phyloP scores from a whole-genome alignment of 2,329 filamentous ascomycete species.

The Aspergillus felis region DNA sequence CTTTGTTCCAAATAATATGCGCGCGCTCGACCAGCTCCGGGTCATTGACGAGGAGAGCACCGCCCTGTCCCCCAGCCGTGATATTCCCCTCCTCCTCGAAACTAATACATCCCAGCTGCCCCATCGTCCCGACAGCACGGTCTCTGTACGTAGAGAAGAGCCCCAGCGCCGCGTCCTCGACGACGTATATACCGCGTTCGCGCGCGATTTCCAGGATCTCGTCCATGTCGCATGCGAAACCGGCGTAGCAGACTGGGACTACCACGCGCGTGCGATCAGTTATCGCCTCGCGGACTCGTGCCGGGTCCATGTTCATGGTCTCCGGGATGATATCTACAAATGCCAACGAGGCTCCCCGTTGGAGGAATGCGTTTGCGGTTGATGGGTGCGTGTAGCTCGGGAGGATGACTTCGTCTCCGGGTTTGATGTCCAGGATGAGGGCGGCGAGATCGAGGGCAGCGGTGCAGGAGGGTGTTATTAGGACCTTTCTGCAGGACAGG shows the following conservation, averaged over 20 bases:
- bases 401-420: slow-evolving; percentile 14
- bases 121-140: slow-evolving; percentile 13
- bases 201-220: slow-evolving; percentile 5
- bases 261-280: slow-evolving; percentile 10
- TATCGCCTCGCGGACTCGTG: slow-evolving; percentile 4
- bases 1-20: slow-evolving; percentile 8
- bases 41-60: slow-evolving; percentile 12
- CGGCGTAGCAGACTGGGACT: slow-evolving; percentile 14
- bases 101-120: slow-evolving; percentile 13
- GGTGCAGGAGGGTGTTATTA: slow-evolving; percentile 11
- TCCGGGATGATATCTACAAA: slow-evolving; percentile 12
- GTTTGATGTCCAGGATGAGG: slow-evolving; percentile 4
- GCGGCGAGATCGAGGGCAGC: slow-evolving; percentile 13
- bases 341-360: slow-evolving; percentile 8
- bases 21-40: slow-evolving; percentile 3
- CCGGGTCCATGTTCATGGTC: slow-evolving; percentile 11
- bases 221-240: slow-evolving; percentile 13
- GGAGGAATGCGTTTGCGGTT: slow-evolving; percentile 13
- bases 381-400: slow-evolving; percentile 14
- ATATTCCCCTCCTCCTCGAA: slow-evolving; percentile 17
- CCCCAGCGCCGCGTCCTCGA: slow-evolving; percentile 14
- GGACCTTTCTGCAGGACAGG: neutral
- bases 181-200: slow-evolving; percentile 5
- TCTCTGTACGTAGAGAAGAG: slow-evolving; percentile 9
- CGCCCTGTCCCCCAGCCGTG: slow-evolving; percentile 12